phyloP scores from a whole-genome alignment of 768 basidiomycete species.

The Melanogaster broomeanus region DNA sequence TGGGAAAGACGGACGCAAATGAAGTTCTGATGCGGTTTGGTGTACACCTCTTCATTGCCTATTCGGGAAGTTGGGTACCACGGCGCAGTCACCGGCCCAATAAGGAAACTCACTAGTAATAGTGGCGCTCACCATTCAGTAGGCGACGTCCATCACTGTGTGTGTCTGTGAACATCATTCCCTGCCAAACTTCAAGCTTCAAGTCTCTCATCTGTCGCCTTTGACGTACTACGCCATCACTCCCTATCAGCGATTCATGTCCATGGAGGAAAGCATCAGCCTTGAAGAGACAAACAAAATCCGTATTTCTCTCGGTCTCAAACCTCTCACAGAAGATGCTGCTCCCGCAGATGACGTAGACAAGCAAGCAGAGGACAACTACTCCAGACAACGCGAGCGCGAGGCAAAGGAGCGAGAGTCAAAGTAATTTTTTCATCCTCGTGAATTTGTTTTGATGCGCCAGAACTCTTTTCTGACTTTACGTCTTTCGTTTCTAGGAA shows the following conservation, averaged over 20 bases:
- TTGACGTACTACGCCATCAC: neutral
- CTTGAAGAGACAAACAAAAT: constrained; percentile 96
- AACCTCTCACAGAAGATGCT: constrained; percentile 85
- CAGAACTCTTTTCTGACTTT: constrained; percentile 18
- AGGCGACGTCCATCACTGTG: neutral
- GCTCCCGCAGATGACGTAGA: constrained; percentile 74
- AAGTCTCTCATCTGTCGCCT: no score
- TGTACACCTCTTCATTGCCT: neutral
- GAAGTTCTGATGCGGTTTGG: neutral
- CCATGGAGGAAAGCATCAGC: constrained; percentile 87
- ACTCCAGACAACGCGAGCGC: constrained; percentile 65
- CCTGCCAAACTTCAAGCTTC: no score
- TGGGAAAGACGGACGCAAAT: neutral
- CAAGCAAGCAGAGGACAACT: constrained; percentile 86
- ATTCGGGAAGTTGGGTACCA: neutral
- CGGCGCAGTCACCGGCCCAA: neutral
- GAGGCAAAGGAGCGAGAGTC: constrained; percentile 72
- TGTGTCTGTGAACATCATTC: neutral
- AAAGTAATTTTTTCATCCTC: constrained; percentile 62
- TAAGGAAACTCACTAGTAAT: neutral
- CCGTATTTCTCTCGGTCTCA: constrained; percentile 90
- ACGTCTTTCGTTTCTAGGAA: constrained; percentile 46
- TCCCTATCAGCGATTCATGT: constrained; percentile 46
- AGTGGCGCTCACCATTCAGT: neutral
- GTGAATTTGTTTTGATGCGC: constrained; percentile 18